Evolutionary conservation across 75 land plant genomes (phyloP), one percentile per base, ranked within the genome.

Genomic region (Sequoia sempervirens): DNA sequence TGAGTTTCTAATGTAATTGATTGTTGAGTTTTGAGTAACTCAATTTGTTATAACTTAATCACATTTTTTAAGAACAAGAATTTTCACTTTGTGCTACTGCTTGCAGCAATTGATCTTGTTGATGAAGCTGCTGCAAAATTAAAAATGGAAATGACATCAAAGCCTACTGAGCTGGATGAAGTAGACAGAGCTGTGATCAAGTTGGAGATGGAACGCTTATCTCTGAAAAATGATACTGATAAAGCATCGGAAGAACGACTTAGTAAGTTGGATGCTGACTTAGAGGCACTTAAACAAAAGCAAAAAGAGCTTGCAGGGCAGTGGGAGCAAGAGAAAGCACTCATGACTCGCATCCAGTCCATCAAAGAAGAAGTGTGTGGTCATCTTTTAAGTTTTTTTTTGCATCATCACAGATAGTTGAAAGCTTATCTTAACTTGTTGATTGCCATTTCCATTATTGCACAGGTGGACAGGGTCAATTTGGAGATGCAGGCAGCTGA

Each of bases 61-160:
- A 45, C 47, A 17, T 12, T 45, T 78, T 7, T 41, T 30, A 78
- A 45, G 50, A 76, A 76, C 46, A 3, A 81, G 5, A 37, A 54
- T 10, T 61, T 54, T 56, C 5, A 54, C 43, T 50, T 50, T 9
- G 45, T 34, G 37, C 36, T 34, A 34, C 36, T 34, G 36, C 45
- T 75, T 84, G 76, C 87, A 95, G 96, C 96, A 56, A 95, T 95
- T 87, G 96, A 95, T 83, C 95, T 95, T 80, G 88, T 95, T 69
- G 96, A 95, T 87, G 96, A 94, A 89, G 95, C 96, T 64, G 96
- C 96, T 86, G 96, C 96, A 78, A 94, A 94, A 82, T 83, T 94
- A 84, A 94, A 94, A 85, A 94, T 94, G 95, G 96, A 94, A 85
- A 89, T 91, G 37, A 93, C 96, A 74, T 94, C 96, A 5, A 94